Conservation (phyloP, 306 rosid genomes). For the Vigna nakashimae region DNA sequence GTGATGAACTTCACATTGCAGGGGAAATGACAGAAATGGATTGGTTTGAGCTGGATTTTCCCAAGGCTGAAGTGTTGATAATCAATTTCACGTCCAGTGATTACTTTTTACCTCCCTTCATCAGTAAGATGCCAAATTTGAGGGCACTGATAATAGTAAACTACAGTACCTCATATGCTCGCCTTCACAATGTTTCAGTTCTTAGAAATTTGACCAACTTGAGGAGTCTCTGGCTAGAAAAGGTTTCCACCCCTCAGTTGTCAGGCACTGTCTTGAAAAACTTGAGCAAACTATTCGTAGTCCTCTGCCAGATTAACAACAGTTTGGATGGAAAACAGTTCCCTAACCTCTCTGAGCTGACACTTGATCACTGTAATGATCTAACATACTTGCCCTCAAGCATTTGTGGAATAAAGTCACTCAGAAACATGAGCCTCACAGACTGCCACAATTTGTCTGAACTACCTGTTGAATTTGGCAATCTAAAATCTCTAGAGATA, state of each 20-base stretch:
- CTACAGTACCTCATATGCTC: constrained; percentile 60
- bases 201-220: constrained; percentile 57
- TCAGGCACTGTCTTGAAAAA: constrained; percentile 51
- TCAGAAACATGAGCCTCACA: constrained; percentile 72
- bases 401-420: constrained; percentile 62
- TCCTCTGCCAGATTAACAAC: constrained; percentile 70
- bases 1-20: constrained; percentile 50
- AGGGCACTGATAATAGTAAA: constrained; percentile 73
- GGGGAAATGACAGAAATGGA: constrained; percentile 87
- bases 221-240: constrained; percentile 93
- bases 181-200: constrained; percentile 59
- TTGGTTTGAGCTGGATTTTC: constrained; percentile 77
- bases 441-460: constrained; percentile 72
- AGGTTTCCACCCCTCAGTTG: constrained; percentile 63
- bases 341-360: constrained; percentile 73
- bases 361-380: constrained; percentile 84
- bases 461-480: constrained; percentile 65
- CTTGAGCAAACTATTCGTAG: constrained; percentile 64
- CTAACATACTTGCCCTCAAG: constrained; percentile 66
- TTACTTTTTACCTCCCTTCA: constrained; percentile 80
- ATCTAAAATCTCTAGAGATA: constrained; percentile 58
- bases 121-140: constrained; percentile 79
- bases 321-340: constrained; percentile 60
- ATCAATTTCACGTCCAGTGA: constrained; percentile 74
- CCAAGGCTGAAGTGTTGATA: constrained; percentile 83